Evolutionary conservation across 2,329 filamentous ascomycete genomes (phyloP).

Genomic region (Whalleya microplaca): DNA sequence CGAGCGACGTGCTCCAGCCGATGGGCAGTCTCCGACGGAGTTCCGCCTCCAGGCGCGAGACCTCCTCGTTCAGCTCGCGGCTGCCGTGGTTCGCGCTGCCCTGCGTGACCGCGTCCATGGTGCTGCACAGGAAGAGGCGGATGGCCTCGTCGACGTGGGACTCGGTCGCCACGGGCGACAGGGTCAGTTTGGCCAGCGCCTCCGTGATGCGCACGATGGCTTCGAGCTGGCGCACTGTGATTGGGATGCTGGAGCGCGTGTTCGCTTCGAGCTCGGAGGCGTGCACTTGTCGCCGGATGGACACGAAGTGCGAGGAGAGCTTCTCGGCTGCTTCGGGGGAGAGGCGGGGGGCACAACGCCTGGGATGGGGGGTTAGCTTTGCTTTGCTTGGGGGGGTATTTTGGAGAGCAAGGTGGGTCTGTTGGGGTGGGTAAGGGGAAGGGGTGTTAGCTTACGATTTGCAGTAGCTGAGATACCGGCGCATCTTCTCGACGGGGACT

Average conservation of each 20-base stretch:
- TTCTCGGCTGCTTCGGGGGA: constrained; percentile 92
- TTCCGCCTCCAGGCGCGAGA: constrained; percentile 84
- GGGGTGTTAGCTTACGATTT: constrained; percentile 72
- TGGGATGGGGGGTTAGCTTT: constrained; percentile 45
- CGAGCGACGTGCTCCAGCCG: constrained; percentile 91
- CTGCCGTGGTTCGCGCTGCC: constrained; percentile 69
- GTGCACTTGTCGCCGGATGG: constrained; percentile 92
- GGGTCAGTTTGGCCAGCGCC: constrained; percentile 86
- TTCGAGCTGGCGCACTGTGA: constrained; percentile 95
- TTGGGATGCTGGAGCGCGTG: constrained; percentile 89
- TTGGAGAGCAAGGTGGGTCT: too few relatives aligned
- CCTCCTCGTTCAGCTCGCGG: constrained; percentile 90
- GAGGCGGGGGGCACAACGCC: constrained; percentile 88
- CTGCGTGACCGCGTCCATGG: constrained; percentile 96
- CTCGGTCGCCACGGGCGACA: constrained; percentile 86
- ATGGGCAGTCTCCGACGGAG: constrained; percentile 86
- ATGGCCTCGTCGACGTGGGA: constrained; percentile 97
- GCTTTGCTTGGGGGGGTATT: too few relatives aligned
- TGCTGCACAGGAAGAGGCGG: constrained; percentile 90
- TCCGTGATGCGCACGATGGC: constrained; percentile 97
- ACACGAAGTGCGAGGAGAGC: constrained; percentile 95
- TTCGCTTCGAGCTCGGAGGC: constrained; percentile 89
- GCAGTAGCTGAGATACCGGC: constrained; percentile 95
- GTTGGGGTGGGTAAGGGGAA: neutral
- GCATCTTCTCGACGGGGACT: constrained; percentile 95